Evolutionary conservation across 768 basidiomycete species (phyloP).

Genomic region (Podaxis rugospora): DNA sequence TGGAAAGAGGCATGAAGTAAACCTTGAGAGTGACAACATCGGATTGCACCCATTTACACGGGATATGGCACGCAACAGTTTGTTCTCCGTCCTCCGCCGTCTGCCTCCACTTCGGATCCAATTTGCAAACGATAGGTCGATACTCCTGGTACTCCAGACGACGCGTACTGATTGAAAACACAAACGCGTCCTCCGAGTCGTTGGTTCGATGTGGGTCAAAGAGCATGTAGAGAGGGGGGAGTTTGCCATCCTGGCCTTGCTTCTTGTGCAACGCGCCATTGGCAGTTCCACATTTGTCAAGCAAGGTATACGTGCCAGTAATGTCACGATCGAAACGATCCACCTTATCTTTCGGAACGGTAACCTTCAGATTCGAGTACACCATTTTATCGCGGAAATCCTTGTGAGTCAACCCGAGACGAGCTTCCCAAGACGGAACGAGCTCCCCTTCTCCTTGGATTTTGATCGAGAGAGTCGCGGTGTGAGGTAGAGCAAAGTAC

Average conservation of each 20-base stretch:
- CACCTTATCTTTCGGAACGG: slow-evolving; percentile 44
- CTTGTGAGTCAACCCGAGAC: slow-evolving; percentile 66
- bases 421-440: slow-evolving; percentile 82
- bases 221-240: slow-evolving; percentile 73
- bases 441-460: slow-evolving; percentile 63
- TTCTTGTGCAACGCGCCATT: slow-evolving; percentile 79
- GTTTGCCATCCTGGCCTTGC: slow-evolving; percentile 35
- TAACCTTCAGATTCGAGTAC: slow-evolving; percentile 60
- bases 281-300: slow-evolving; percentile 88
- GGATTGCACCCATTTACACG: slow-evolving; percentile 60
- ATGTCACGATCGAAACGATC: slow-evolving; percentile 71
- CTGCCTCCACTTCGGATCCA: slow-evolving; percentile 79
- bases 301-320: slow-evolving; percentile 71
- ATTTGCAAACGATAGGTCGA: slow-evolving; percentile 69
- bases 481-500: slow-evolving; percentile 74
- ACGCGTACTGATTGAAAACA: slow-evolving; percentile 76
- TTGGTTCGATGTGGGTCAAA: slow-evolving; percentile 85
- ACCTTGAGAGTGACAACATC: slow-evolving; percentile 52
- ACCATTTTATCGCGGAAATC: slow-evolving; percentile 66
- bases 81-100: slow-evolving; percentile 44
- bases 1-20: slow-evolving; percentile 14
- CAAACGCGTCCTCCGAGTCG: slow-evolving; percentile 72
- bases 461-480: slow-evolving; percentile 49
- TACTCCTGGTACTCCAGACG: slow-evolving; percentile 80
- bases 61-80: slow-evolving; percentile 52